Evolutionary conservation across 495 filamentous ascomycete genomes (phyloP).

Genomic region (Apiosordaria backusii): DNA sequence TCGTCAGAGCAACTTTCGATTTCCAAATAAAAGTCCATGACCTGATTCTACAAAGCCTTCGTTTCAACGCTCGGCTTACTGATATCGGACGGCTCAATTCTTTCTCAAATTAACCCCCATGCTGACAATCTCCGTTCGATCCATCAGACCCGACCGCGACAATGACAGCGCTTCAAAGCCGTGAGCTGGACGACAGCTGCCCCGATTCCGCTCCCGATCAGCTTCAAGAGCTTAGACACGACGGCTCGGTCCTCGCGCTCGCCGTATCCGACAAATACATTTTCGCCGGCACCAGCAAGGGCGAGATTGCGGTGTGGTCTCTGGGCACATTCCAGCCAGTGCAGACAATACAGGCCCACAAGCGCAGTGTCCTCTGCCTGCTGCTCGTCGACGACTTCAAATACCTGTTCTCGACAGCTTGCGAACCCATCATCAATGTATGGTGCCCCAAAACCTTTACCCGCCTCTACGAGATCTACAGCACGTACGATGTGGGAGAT

Average conservation of each 20-base stretch:
- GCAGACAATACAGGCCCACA: constrained; percentile 75
- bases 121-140: background rate
- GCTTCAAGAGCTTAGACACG: constrained; percentile 65
- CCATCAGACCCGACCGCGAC: constrained; percentile 5
- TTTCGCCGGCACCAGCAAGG: constrained; percentile 88
- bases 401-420: constrained; percentile 87
- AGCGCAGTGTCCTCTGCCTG: constrained; percentile 82
- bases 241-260: constrained; percentile 69
- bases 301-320: constrained; percentile 88
- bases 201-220: constrained; percentile 50
- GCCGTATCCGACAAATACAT: constrained; percentile 60
- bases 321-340: constrained; percentile 79
- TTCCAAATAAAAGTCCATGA: background rate
- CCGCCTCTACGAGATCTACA: constrained; percentile 83
- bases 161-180: constrained; percentile 37
- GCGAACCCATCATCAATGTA: constrained; percentile 90
- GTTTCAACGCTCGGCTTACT: background rate
- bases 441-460: constrained; percentile 47
- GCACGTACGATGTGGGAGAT: constrained; percentile 91
- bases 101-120: background rate
- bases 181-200: constrained; percentile 37
- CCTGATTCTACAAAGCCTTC: background rate
- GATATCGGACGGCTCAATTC: background rate
- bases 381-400: constrained; percentile 69
- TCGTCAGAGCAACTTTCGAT: constrained; percentile 11